These are phyloP conservation scores for Acanthamoeba castellanii DNA, from an alignment of 208 protist species.

Conservation along the genomic window DNA sequence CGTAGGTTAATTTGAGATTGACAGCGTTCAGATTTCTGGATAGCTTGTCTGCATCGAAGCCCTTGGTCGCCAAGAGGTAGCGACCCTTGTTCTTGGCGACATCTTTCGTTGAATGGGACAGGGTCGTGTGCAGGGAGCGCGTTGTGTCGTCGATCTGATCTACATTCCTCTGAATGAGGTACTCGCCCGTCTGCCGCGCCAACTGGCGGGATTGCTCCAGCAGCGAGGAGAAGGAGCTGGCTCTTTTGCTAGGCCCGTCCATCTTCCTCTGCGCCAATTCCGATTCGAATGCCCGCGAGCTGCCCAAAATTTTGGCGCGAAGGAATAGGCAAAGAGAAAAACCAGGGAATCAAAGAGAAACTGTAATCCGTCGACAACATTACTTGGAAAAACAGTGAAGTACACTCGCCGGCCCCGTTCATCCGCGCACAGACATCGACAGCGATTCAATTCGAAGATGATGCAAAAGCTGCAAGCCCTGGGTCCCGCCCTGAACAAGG, in stretches of 20 bases:
- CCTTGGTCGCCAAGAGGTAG: conserved; percentile 20
- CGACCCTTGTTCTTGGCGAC: conserved; percentile 53
- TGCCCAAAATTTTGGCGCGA: neutral
- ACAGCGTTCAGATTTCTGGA: conserved; percentile 60
- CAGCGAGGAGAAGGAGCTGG: neutral
- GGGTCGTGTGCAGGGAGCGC: neutral
- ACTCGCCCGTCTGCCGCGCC: conserved; percentile 17
- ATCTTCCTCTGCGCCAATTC: neutral
- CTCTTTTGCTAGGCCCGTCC: neutral
- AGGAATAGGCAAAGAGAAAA: neutral
- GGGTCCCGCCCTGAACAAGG: neutral
- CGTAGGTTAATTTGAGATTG: conserved; percentile 57
- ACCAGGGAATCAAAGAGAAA: neutral
- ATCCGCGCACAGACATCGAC: too few relatives aligned
- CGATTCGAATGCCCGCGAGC: neutral
- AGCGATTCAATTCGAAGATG: neutral
- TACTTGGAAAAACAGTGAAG: neutral
- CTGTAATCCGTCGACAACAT: too few relatives aligned
- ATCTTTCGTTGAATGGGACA: conserved; percentile 23
- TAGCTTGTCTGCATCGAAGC: conserved; percentile 67
- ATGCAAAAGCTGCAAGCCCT: neutral
- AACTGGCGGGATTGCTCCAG: conserved; percentile 58
- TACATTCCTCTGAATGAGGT: conserved; percentile 66
- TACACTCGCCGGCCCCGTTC: too few relatives aligned
- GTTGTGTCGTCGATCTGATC: conserved; percentile 48